Evolutionary conservation across 257 asterid genomes (phyloP).

Genomic region (Euphrasia confusa): DNA sequence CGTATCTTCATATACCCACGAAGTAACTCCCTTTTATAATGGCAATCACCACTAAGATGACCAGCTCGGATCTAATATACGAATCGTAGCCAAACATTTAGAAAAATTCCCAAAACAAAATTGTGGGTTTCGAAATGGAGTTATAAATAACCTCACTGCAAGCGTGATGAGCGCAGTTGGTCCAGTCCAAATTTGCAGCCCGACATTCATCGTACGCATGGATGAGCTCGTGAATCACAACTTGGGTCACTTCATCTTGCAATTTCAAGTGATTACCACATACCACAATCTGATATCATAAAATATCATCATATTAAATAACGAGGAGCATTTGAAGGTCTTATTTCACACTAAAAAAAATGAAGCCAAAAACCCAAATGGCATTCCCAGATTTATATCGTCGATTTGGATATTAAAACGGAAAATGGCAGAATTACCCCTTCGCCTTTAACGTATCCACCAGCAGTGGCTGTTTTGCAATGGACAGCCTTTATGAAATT

Average conservation of each 20-base stretch:
- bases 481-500: slow-evolving; percentile 55
- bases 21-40: slow-evolving; percentile 74
- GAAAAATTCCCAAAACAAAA: neutral
- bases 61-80: slow-evolving; percentile 69
- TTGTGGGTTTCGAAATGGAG: no score
- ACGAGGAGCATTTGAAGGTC: no score
- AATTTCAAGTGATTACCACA: slow-evolving; percentile 66
- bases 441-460: neutral
- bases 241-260: slow-evolving; percentile 89
- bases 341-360: no score
- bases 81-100: neutral
- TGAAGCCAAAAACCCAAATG: no score
- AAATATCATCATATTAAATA: neutral
- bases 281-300: slow-evolving; percentile 42
- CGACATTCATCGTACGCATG: slow-evolving; percentile 94
- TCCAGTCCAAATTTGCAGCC: slow-evolving; percentile 79
- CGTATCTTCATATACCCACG: slow-evolving; percentile 63
- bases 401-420: no score
- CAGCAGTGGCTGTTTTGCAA: slow-evolving; percentile 29
- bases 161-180: slow-evolving; percentile 84
- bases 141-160: slow-evolving; percentile 65
- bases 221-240: slow-evolving; percentile 88
- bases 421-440: no score
- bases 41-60: slow-evolving; percentile 96
- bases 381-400: no score